phyloP scores from a whole-genome alignment of 805 yeast species.

The Ogataea sp. region DNA sequence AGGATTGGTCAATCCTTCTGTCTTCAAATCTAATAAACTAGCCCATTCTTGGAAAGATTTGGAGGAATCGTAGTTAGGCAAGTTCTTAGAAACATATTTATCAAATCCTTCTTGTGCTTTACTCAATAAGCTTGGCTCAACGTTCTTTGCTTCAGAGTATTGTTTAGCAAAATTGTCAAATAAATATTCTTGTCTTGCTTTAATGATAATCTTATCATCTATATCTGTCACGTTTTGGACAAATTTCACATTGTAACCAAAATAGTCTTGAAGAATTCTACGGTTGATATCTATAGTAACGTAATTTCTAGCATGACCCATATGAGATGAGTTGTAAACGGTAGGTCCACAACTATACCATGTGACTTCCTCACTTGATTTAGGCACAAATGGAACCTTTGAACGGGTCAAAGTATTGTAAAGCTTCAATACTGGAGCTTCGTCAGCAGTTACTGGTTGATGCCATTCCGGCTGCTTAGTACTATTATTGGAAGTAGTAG shows the following conservation, averaged over 20 bases:
- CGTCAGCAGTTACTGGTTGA: constrained; percentile 15
- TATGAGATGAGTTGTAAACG: constrained; percentile 90
- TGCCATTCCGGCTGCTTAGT: constrained; percentile 21
- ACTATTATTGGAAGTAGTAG: neutral
- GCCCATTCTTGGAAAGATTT: constrained; percentile 46
- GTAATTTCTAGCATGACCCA: constrained; percentile 98
- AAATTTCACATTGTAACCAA: constrained; percentile 80
- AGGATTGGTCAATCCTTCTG: constrained; percentile 52
- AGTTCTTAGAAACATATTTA: constrained; percentile 43
- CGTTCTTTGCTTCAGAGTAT: constrained; percentile 18
- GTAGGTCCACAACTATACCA: constrained; percentile 99
- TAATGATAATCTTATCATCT: constrained; percentile 91
- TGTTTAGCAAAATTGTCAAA: constrained; percentile 50
- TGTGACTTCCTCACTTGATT: constrained; percentile 52
- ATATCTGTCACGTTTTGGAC: constrained; percentile 98
- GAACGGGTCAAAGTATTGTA: constrained; percentile 80
- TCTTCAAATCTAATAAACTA: constrained; percentile 36
- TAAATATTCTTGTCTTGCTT: constrained; percentile 85
- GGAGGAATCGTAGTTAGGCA: constrained; percentile 32
- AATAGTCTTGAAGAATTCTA: constrained; percentile 81
- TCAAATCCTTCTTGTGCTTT: constrained; percentile 37
- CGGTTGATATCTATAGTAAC: constrained; percentile 92
- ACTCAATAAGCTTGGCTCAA: constrained; percentile 28
- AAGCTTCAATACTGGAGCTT: constrained; percentile 44
- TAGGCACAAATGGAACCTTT: constrained; percentile 74